Evolutionary conservation across 192 early-diverging fungal genomes (phyloP).

Genomic region (Oehlia diaphana): DNA sequence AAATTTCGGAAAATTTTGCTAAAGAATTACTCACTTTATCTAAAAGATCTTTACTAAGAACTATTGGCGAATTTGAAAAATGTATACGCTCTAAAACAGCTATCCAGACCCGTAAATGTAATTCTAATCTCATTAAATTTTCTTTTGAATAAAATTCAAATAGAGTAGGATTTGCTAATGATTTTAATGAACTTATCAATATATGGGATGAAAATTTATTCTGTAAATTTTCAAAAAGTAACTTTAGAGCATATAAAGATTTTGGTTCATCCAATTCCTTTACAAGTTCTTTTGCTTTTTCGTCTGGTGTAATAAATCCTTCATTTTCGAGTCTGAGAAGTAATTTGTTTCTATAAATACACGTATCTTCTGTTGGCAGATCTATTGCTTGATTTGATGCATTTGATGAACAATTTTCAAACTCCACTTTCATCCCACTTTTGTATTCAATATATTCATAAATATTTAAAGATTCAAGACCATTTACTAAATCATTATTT

Average conservation of each 20-base stretch:
- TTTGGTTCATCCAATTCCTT: not conserved
- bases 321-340: too few species aligned
- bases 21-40: not conserved
- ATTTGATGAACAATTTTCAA: too few species aligned
- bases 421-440: too few species aligned
- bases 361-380: too few species aligned
- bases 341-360: too few species aligned
- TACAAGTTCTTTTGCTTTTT: not conserved
- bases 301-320: too few species aligned
- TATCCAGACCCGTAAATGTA: not conserved
- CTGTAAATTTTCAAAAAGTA: not conserved
- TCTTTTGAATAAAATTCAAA: slow-evolving; percentile 2
- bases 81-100: not conserved
- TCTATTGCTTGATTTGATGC: too few species aligned
- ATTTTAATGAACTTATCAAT: not conserved
- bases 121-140: not conserved
- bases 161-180: not conserved
- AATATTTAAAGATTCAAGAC: too few species aligned
- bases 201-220: not conserved
- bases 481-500: too few species aligned
- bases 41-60: not conserved
- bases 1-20: not conserved
- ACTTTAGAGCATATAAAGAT: not conserved
- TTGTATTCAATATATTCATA: too few species aligned
- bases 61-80: not conserved